Evolutionary conservation across 202 grass and related monocot species (phyloP).

Genomic region (Zoysia matrella): DNA sequence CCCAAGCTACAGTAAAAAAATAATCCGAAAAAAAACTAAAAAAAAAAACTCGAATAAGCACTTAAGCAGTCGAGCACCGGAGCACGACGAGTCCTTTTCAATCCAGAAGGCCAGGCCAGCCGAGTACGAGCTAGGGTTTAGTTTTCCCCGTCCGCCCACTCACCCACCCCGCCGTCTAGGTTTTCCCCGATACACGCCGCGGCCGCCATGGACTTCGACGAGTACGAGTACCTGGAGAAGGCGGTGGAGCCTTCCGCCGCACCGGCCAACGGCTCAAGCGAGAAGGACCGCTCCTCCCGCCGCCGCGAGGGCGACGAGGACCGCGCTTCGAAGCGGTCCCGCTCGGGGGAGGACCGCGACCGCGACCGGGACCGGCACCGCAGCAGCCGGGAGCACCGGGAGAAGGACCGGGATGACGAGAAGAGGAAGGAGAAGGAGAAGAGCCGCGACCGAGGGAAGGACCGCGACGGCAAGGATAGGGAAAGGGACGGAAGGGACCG

Average conservation of each 20-base stretch:
- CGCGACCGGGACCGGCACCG: conserved; percentile 57
- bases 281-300: conserved; percentile 73
- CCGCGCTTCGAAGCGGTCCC: conserved; percentile 67
- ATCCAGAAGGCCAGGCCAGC: neutral
- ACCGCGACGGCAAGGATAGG: neutral
- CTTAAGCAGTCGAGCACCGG: too few species aligned
- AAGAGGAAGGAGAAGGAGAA: conserved; percentile 42
- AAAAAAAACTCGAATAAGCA: neutral
- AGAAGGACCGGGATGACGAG: conserved; percentile 43
- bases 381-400: conserved; percentile 53
- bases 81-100: neutral
- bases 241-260: conserved; percentile 65
- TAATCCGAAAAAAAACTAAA: neutral
- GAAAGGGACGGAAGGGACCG: conserved; percentile 20
- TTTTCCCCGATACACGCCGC: conserved; percentile 30
- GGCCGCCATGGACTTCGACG: conserved; percentile 87
- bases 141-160: neutral
- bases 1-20: too few species aligned
- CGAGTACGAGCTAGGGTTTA: conserved; percentile 42
- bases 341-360: conserved; percentile 66
- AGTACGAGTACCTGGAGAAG: conserved; percentile 98
- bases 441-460: conserved; percentile 45
- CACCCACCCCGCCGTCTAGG: conserved; percentile 33
- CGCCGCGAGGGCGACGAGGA: conserved; percentile 59
- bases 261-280: conserved; percentile 56